These are phyloP conservation scores for Scheffersomyces parashehatae DNA, from an alignment of 1,139 yeast genomes.

Conservation along the genomic window DNA sequence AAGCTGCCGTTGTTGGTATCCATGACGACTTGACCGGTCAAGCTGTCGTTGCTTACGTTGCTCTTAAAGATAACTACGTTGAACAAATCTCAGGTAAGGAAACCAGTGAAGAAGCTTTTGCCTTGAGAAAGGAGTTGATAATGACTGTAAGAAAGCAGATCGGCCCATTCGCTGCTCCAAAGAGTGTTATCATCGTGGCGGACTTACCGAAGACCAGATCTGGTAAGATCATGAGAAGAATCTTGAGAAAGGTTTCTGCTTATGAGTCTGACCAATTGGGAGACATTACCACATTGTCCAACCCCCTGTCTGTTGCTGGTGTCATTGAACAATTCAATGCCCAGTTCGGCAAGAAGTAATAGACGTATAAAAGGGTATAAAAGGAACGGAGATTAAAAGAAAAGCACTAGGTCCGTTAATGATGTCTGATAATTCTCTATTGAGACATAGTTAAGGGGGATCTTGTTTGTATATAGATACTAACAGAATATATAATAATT, in stretches of 20 bases:
- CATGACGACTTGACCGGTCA: conserved; percentile 96
- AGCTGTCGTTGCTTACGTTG: conserved; percentile 92
- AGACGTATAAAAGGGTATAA: neutral
- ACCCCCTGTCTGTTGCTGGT: conserved; percentile 81
- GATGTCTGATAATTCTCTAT: too few species aligned
- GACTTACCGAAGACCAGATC: conserved; percentile 98
- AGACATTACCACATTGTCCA: conserved; percentile 86
- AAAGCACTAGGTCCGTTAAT: too few species aligned
- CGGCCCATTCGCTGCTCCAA: conserved; percentile 99
- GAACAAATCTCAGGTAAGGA: conserved; percentile 44
- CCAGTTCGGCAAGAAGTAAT: conserved; percentile 52
- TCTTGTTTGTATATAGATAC: too few species aligned
- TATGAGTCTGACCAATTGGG: conserved; percentile 93
- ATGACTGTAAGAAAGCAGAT: conserved; percentile 89
- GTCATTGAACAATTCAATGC: conserved; percentile 55
- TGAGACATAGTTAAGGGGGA: too few species aligned
- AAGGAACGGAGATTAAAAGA: neutral
- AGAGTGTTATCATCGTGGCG: conserved; percentile 78
- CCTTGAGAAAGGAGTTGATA: conserved; percentile 78
- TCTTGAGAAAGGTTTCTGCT: conserved; percentile 86
- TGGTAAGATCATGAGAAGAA: conserved; percentile 98
- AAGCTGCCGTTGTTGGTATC: conserved; percentile 94
- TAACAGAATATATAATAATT: neutral
- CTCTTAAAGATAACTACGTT: conserved; percentile 63
- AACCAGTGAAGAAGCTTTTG: conserved; percentile 50